Percentiles rank a stretch among this genome's conserved stretches.
Conservation (phyloP, 148 eudicot species). For the Chenopodium formosanum region DNA sequence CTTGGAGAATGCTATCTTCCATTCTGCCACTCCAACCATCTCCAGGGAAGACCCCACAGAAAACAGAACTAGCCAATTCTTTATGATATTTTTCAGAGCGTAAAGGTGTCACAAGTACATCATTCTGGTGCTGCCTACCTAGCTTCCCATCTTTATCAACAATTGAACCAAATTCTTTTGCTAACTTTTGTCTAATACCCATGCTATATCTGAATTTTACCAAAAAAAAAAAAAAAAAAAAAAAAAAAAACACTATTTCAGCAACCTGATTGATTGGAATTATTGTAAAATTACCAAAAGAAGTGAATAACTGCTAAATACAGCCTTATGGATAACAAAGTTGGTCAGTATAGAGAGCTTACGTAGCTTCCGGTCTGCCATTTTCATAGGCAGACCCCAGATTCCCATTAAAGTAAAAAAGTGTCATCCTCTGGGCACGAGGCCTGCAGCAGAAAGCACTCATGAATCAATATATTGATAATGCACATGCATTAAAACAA, state of each 20-base stretch:
- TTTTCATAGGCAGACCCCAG: slow-evolving; percentile 78
- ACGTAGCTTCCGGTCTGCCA: slow-evolving; percentile 90
- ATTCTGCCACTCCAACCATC: slow-evolving; percentile 99
- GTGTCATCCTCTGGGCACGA: slow-evolving; percentile 60
- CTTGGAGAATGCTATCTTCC: slow-evolving; percentile 96
- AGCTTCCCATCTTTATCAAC: slow-evolving; percentile 78
- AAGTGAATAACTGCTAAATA: neutral
- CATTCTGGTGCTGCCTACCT: slow-evolving; percentile 79
- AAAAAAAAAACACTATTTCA: neutral
- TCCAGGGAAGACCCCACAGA: slow-evolving; percentile 96
- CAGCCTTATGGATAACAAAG: neutral
- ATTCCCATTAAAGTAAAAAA: slow-evolving; percentile 95
- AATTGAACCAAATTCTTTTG: slow-evolving; percentile 81
- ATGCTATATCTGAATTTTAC: slow-evolving; percentile 75
- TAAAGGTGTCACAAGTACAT: slow-evolving; percentile 78
- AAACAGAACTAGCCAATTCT: slow-evolving; percentile 70
- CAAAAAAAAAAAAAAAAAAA: no score
- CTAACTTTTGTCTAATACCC: slow-evolving; percentile 92
- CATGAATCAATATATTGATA: neutral
- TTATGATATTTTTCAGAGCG: slow-evolving; percentile 65
- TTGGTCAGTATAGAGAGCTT: slow-evolving; percentile 35
- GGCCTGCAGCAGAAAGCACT: slow-evolving; percentile 52
- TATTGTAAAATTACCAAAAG: neutral
- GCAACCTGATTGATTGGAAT: slow-evolving; percentile 3
- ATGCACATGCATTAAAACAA: neutral